Evolutionary conservation across 345 rosid genomes (phyloP).

Genomic region (Viola odorata): DNA sequence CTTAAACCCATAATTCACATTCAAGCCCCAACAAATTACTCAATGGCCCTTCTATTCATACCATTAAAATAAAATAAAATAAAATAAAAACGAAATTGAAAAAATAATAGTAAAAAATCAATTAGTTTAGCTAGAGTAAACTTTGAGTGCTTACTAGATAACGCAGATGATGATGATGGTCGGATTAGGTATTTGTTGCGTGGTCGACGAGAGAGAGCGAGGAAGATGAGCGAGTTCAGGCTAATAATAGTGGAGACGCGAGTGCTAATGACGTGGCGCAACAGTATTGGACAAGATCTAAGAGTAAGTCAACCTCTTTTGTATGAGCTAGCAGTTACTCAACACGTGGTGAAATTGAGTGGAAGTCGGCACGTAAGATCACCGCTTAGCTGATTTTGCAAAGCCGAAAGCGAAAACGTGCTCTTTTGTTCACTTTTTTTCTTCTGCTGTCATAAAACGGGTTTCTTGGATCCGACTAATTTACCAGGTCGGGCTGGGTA

Average conservation of each 20-base stretch:
- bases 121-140: not conserved
- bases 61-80: too few species aligned
- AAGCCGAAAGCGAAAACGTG: too few species aligned
- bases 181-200: not conserved
- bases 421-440: too few species aligned
- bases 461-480: too few species aligned
- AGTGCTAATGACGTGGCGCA: not conserved
- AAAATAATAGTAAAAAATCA: not conserved
- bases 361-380: conserved; percentile 3
- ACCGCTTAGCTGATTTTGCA: not conserved
- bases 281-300: not conserved
- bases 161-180: not conserved
- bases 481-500: too few species aligned
- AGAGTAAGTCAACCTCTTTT: not conserved
- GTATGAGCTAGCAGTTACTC: not conserved
- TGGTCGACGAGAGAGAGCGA: not conserved
- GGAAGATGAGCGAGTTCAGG: conserved; percentile 10
- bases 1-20: not conserved
- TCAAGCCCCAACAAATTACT: not conserved
- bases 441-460: too few species aligned
- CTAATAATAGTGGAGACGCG: conserved; percentile 15
- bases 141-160: not conserved
- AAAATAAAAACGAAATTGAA: not conserved
- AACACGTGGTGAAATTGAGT: not conserved
- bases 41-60: too few species aligned